Evolutionary conservation across 768 basidiomycete genomes (phyloP).

Genomic region (Boletus speciosus): DNA sequence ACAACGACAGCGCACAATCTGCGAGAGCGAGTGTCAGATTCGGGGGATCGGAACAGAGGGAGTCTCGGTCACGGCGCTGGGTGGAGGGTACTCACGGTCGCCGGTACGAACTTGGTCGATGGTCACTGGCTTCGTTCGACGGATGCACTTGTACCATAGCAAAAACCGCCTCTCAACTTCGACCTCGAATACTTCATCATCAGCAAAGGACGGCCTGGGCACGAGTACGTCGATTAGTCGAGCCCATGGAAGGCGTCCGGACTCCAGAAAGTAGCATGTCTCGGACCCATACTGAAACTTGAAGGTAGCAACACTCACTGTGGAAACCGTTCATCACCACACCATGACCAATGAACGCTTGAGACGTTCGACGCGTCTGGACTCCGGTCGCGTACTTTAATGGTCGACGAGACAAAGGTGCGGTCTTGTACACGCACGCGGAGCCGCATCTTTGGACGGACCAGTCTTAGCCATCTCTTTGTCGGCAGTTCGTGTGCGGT

Average conservation of each 20-base stretch:
- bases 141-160: constrained; percentile 22
- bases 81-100: constrained; percentile 7
- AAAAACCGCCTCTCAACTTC: constrained; percentile 20
- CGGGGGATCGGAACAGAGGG: not conserved
- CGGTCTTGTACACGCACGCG: constrained; percentile 12
- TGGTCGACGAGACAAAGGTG: constrained; percentile 15
- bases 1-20: constrained; percentile 24
- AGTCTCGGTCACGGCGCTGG: not conserved
- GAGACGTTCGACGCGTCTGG: not conserved
- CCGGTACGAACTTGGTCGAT: constrained; percentile 25
- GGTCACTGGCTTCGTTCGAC: constrained; percentile 19
- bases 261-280: not conserved
- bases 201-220: constrained; percentile 13
- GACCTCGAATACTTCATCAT: constrained; percentile 19
- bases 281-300: not conserved
- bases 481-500: constrained; percentile 23
- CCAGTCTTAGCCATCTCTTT: constrained; percentile 15
- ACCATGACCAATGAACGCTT: constrained; percentile 15
- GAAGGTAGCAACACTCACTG: constrained; percentile 10
- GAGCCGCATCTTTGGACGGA: constrained; percentile 23
- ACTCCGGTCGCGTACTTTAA: constrained; percentile 6
- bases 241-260: not conserved
- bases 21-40: not conserved
- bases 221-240: not conserved
- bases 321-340: constrained; percentile 3